Percentiles rank a stretch among this genome's conserved stretches.
Conservation (phyloP, 768 basidiomycete species). For the Fibroporia radiculosa region DNA sequence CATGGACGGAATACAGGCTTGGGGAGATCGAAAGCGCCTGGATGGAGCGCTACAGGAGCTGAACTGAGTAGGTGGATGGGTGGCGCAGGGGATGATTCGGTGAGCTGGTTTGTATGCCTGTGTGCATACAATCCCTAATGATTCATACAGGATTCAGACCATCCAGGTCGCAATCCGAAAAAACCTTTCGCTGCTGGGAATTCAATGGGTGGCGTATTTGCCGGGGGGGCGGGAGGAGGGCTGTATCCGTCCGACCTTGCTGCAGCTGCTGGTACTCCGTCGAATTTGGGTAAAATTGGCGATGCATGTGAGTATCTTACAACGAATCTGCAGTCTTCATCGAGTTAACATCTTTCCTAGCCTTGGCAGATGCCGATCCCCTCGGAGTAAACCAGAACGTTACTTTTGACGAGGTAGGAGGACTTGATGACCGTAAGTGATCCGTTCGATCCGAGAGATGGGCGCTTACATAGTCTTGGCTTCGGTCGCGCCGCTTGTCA, state of each 20-base stretch:
- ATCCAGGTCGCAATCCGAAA: conserved; percentile 56
- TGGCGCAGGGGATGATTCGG: conserved; percentile 65
- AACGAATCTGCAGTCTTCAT: conserved; percentile 10
- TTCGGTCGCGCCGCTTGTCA: conserved; percentile 20
- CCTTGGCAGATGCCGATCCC: conserved; percentile 91
- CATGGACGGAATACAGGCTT: conserved; percentile 29
- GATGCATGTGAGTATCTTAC: conserved; percentile 48
- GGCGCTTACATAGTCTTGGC: conserved; percentile 2
- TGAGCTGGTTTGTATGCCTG: conserved; percentile 11
- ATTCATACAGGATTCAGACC: conserved; percentile 61
- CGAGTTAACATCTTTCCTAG: conserved; percentile 30
- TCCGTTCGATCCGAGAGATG: conserved; percentile 1
- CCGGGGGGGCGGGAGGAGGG: conserved; percentile 41
- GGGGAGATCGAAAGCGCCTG: conserved; percentile 41
- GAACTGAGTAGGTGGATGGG: conserved; percentile 77
- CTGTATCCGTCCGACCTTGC: conserved; percentile 59
- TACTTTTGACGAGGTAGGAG: conserved; percentile 95
- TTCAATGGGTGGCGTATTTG: conserved; percentile 44
- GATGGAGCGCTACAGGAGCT: conserved; percentile 76
- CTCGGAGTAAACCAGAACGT: conserved; percentile 89
- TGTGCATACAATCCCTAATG: background rate
- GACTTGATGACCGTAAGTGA: conserved; percentile 82
- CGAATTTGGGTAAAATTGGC: conserved; percentile 79
- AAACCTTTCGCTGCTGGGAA: conserved; percentile 49
- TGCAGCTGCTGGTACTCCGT: conserved; percentile 67